Percentiles rank a stretch among this genome's conserved stretches.
Conservation (phyloP, 192 early-diverging fungal species). For the Lobosporangium transversale region DNA sequence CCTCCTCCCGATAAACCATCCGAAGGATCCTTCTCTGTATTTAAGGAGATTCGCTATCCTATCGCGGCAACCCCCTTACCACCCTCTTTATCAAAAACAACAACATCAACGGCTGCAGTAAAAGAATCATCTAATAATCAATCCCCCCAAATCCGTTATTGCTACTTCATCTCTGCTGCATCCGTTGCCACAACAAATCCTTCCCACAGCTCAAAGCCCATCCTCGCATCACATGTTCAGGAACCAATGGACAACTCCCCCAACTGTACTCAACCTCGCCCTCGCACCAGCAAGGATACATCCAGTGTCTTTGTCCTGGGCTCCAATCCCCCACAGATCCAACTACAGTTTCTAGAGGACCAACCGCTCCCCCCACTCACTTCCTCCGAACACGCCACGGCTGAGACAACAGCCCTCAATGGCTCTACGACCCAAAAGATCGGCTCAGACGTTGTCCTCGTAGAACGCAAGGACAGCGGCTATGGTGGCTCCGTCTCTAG, state of each 20-base stretch:
- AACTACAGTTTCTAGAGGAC: slow-evolving; percentile 38
- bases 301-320: slow-evolving; percentile 22
- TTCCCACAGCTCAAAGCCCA: slow-evolving; percentile 13
- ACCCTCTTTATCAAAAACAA: slow-evolving; percentile 8
- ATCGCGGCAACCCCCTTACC: slow-evolving; percentile 33
- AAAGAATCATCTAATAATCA: background rate
- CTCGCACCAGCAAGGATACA: slow-evolving; percentile 1
- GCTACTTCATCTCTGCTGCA: slow-evolving; percentile 37
- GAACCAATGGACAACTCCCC: slow-evolving; percentile 17
- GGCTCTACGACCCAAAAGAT: background rate
- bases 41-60: slow-evolving; percentile 17
- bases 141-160: slow-evolving; percentile 47
- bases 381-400: background rate
- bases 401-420: background rate
- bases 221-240: slow-evolving; percentile 29
- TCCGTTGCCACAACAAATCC: slow-evolving; percentile 3
- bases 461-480: slow-evolving; percentile 49
- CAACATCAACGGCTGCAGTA: background rate
- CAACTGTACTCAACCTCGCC: slow-evolving; percentile 36
- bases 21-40: background rate
- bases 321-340: slow-evolving; percentile 42
- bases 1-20: slow-evolving; percentile 29
- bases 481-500: slow-evolving; percentile 44
- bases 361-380: slow-evolving; percentile 34
- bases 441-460: slow-evolving; percentile 15